Conservation (phyloP, 306 rosid species). For the Fagus sylvatica region DNA sequence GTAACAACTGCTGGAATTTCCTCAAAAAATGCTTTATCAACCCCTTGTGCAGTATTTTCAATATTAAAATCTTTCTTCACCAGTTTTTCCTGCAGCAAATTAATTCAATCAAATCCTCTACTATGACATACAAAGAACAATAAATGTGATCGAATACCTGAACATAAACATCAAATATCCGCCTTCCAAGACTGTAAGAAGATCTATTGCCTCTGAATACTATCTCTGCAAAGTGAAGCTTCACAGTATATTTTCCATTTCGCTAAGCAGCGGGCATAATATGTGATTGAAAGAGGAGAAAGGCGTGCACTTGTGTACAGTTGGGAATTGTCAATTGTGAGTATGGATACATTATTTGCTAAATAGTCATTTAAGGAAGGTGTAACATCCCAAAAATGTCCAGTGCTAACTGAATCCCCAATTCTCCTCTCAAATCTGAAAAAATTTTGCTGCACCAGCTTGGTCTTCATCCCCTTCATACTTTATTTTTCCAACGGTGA, state of each 20-base stretch:
- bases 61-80: constrained; percentile 51
- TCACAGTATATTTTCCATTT: constrained; percentile 59
- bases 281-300: constrained; percentile 53
- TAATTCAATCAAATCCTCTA: constrained; percentile 15
- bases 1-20: constrained; percentile 36
- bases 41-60: constrained; percentile 31
- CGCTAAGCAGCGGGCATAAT: constrained; percentile 61
- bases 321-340: constrained; percentile 30
- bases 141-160: constrained; percentile 42
- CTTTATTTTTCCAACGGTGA: constrained; percentile 34
- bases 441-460: constrained; percentile 50
- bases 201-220: constrained; percentile 47
- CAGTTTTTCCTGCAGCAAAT: constrained; percentile 37
- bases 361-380: constrained; percentile 28
- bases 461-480: constrained; percentile 46
- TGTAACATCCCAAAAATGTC: constrained; percentile 44
- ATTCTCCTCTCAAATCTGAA: not conserved
- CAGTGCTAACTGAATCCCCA: constrained; percentile 72
- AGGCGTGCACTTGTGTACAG: constrained; percentile 50
- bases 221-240: constrained; percentile 60
- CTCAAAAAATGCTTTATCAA: constrained; percentile 36
- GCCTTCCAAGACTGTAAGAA: constrained; percentile 55
- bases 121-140: not conserved
- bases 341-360: constrained; percentile 20
- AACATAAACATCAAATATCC: constrained; percentile 58